These are phyloP conservation scores for Penicillium steckii DNA, from an alignment of 495 filamentous ascomycete genomes.

Conservation along the genomic window DNA sequence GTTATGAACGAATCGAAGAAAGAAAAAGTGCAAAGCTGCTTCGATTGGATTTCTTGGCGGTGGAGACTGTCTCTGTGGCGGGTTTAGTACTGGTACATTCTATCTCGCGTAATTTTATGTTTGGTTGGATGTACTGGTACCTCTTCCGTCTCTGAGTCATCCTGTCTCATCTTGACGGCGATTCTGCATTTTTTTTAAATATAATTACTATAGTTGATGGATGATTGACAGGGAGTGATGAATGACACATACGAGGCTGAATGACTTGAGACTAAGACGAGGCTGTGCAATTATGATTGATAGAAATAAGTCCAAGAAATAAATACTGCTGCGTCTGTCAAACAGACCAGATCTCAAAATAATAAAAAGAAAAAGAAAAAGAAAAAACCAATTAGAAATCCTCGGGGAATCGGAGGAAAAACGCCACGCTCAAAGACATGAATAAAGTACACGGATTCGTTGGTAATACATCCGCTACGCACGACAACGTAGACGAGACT, in stretches of 20 bases:
- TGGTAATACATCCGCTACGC: neutral
- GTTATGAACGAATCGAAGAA: neutral
- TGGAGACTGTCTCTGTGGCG: neutral
- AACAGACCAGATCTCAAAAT: neutral
- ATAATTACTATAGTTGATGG: neutral
- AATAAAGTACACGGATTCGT: neutral
- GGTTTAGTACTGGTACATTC: conserved; percentile 15
- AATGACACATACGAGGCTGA: too few species aligned
- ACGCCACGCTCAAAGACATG: neutral
- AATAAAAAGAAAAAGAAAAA: neutral
- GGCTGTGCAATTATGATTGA: neutral
- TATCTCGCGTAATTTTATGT: neutral
- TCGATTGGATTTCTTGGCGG: neutral
- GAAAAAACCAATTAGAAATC: neutral
- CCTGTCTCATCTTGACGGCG: conserved; percentile 28
- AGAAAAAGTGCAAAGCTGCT: neutral
- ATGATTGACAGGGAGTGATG: too few species aligned
- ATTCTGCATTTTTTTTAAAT: too few species aligned
- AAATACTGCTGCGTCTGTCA: conserved; percentile 4
- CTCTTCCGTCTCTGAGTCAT: conserved; percentile 22
- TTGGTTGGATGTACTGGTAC: neutral
- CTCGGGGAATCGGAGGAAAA: neutral
- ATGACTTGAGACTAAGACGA: too few species aligned
- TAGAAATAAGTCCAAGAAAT: conserved; percentile 1
- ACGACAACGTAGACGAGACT: too few species aligned